phyloP scores from a whole-genome alignment of 2,329 filamentous ascomycete genomes.

The Sclerotiophoma versabilis region DNA sequence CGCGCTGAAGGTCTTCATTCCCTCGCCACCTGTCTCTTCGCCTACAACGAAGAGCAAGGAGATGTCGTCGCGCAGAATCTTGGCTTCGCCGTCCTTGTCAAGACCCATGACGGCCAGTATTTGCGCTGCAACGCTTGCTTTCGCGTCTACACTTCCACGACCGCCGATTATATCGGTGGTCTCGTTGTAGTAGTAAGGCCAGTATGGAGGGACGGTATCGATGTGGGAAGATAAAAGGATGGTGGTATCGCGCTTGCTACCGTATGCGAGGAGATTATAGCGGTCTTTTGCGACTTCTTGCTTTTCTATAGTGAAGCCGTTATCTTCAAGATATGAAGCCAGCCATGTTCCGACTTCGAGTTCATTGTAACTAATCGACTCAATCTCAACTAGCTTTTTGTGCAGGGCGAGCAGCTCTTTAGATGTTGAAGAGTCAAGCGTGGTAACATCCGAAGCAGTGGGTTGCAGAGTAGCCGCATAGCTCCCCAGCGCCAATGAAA shows the following conservation, averaged over 20 bases:
- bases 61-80: conserved; percentile 51
- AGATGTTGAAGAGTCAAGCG: conserved; percentile 30
- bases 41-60: conserved; percentile 73
- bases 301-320: conserved; percentile 68
- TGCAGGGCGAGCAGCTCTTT: conserved; percentile 73
- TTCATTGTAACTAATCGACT: conserved; percentile 76
- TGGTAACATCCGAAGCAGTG: conserved; percentile 12
- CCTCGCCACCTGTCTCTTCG: conserved; percentile 81
- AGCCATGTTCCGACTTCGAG: conserved; percentile 72
- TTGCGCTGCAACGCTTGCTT: conserved; percentile 71
- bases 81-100: conserved; percentile 40
- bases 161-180: conserved; percentile 67
- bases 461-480: conserved; percentile 12
- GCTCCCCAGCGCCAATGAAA: conserved; percentile 20
- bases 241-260: conserved; percentile 59
- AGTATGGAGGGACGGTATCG: conserved; percentile 73
- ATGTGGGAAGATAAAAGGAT: conserved; percentile 82
- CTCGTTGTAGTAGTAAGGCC: conserved; percentile 66
- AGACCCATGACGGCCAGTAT: conserved; percentile 70
- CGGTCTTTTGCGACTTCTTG: conserved; percentile 61
- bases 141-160: conserved; percentile 73
- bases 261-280: conserved; percentile 80
- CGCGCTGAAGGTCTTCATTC: conserved; percentile 68
- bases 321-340: conserved; percentile 66
- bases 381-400: conserved; percentile 74